Evolutionary conservation across 2,329 filamentous ascomycete genomes (phyloP).

Genomic region (Verticillium klebahnii): DNA sequence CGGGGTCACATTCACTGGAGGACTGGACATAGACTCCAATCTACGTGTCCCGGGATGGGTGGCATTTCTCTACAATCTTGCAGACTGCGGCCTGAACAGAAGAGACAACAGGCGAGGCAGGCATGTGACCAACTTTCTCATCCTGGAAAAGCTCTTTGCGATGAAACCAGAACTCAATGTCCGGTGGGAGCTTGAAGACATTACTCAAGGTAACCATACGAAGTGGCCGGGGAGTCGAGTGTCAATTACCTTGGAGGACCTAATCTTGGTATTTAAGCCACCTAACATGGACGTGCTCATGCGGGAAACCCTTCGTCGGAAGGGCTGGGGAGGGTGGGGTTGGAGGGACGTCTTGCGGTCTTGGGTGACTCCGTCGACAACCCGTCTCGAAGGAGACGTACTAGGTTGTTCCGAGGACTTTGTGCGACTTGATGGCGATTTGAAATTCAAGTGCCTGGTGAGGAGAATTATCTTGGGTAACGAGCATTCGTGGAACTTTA

Average conservation of each 20-base stretch:
- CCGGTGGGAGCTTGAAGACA: not conserved
- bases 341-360: not conserved
- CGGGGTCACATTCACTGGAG: not conserved
- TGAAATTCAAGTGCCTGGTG: not conserved
- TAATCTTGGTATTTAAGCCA: not conserved
- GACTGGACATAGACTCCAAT: no score
- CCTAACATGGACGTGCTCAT: not conserved
- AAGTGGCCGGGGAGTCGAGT: not conserved
- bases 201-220: no score
- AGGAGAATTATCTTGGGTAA: not conserved
- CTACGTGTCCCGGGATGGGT: conserved; percentile 1
- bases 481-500: not conserved
- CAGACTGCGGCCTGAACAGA: not conserved
- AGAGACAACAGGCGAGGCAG: no score
- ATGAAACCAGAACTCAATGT: not conserved
- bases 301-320: not conserved
- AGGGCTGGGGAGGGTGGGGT: not conserved
- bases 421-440: not conserved
- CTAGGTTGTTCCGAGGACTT: not conserved
- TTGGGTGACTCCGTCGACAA: not conserved
- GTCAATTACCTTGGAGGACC: not conserved
- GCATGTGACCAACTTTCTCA: not conserved
- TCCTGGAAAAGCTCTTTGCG: not conserved
- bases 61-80: not conserved
- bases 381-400: not conserved